Conservation (phyloP, 2,329 filamentous ascomycete genomes). For the Graphilbum fragrans region DNA sequence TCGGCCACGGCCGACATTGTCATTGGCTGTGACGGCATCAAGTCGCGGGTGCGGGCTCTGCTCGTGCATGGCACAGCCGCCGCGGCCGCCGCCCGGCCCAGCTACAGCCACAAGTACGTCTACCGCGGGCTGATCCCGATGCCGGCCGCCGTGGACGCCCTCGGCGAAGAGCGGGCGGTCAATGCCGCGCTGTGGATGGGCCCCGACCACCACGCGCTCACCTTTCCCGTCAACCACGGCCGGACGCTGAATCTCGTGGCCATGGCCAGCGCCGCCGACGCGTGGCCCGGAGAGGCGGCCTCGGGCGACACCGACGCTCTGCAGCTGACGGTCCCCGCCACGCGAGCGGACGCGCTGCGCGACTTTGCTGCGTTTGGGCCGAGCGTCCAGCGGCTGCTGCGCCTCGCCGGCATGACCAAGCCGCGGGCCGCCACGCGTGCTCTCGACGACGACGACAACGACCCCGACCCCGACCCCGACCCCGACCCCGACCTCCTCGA, state of each 20-base stretch:
- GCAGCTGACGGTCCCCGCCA: no score
- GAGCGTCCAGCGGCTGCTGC: no score
- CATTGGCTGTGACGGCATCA: conserved; percentile 54
- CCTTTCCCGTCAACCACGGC: conserved; percentile 52
- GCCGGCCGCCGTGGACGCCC: conserved; percentile 30
- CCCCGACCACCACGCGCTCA: conserved; percentile 43
- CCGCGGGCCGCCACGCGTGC: conserved; percentile 27
- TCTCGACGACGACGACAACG: conserved; percentile 30
- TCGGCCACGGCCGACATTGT: conserved; percentile 22
- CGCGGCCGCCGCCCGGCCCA: conserved; percentile 42
- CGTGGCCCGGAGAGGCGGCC: no score
- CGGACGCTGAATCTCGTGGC: no score
- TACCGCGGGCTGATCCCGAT: conserved; percentile 51
- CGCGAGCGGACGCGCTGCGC: conserved; percentile 17
- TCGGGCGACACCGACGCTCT: no score
- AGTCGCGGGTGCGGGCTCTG: conserved; percentile 39
- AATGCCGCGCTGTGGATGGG: conserved; percentile 44
- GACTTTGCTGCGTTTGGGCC: no score
- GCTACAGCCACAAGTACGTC: conserved; percentile 55
- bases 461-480: conserved; percentile 20
- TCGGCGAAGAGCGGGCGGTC: conserved; percentile 37
- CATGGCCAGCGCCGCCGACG: no score
- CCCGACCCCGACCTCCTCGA: conserved; percentile 34
- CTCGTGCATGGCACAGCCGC: conserved; percentile 31
- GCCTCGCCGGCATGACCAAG: conserved; percentile 19